Evolutionary conservation across 768 basidiomycete species (phyloP).

Genomic region (Leccinum boreale): DNA sequence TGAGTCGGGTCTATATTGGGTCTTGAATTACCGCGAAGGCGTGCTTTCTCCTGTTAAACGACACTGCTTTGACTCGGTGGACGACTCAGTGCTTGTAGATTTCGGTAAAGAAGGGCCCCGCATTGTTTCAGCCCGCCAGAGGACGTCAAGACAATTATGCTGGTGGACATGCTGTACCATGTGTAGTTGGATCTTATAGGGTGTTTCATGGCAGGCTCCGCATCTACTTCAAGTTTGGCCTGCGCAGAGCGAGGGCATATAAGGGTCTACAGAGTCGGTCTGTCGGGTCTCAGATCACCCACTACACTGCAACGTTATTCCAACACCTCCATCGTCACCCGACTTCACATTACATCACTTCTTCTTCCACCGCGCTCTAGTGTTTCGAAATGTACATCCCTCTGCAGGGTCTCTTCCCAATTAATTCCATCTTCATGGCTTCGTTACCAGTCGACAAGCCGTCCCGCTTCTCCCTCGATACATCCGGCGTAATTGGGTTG

Average conservation of each 20-base stretch:
- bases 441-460: background rate
- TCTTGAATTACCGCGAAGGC: too few relatives aligned
- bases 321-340: background rate
- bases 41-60: too few relatives aligned
- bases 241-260: background rate
- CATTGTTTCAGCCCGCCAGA: background rate
- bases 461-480: constrained; percentile 16
- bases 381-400: constrained; percentile 2
- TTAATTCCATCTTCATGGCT: background rate
- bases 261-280: background rate
- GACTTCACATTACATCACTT: background rate
- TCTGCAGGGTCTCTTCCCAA: background rate
- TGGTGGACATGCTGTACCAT: background rate
- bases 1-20: too few relatives aligned
- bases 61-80: too few relatives aligned
- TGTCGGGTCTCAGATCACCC: background rate
- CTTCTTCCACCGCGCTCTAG: background rate
- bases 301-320: background rate
- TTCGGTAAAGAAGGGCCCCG: background rate
- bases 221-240: background rate
- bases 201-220: background rate
- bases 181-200: background rate
- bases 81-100: too few relatives aligned
- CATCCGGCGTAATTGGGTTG: constrained; percentile 25
- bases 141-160: background rate